Conservation (phyloP, 1,139 yeast genomes). For the Nakaseomyces uthaithaninus region DNA sequence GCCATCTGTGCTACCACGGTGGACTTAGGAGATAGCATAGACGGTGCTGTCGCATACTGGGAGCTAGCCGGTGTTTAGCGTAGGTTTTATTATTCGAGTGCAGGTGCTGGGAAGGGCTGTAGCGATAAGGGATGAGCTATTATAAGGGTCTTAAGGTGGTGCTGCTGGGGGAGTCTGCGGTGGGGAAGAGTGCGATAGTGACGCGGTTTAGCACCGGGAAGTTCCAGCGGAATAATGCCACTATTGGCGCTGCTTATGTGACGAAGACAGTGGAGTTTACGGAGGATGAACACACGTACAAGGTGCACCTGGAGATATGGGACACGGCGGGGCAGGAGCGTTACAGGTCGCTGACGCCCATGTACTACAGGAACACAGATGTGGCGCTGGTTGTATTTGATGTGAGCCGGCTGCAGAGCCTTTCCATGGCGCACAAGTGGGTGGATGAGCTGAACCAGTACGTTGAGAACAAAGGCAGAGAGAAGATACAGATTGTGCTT, state of each 20-base stretch:
- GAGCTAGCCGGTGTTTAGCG: too few species aligned
- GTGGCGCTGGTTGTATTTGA: constrained; percentile 76
- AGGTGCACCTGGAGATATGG: constrained; percentile 75
- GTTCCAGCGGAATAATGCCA: constrained; percentile 86
- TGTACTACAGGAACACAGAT: constrained; percentile 78
- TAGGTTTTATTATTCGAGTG: too few species aligned
- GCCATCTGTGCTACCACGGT: too few species aligned
- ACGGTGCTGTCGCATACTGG: too few species aligned
- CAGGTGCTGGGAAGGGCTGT: background rate
- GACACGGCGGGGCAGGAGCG: constrained; percentile 87
- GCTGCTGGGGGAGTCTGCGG: constrained; percentile 89
- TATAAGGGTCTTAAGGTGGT: constrained; percentile 54
- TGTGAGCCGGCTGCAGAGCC: constrained; percentile 56
- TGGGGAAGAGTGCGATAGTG: constrained; percentile 85
- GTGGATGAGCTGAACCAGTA: constrained; percentile 84
- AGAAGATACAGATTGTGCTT: constrained; percentile 64
- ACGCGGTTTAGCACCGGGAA: constrained; percentile 87
- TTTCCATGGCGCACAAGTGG: constrained; percentile 88
- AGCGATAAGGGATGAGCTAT: background rate
- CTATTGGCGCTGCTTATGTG: constrained; percentile 94
- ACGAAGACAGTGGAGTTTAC: constrained; percentile 68
- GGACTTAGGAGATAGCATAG: too few species aligned
- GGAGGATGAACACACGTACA: constrained; percentile 36
- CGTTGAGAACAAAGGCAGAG: constrained; percentile 47
- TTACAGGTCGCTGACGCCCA: constrained; percentile 73